phyloP scores from a whole-genome alignment of 1,284 basidiomycete genomes.

The Cutaneotrichosporon cyanovorans region DNA sequence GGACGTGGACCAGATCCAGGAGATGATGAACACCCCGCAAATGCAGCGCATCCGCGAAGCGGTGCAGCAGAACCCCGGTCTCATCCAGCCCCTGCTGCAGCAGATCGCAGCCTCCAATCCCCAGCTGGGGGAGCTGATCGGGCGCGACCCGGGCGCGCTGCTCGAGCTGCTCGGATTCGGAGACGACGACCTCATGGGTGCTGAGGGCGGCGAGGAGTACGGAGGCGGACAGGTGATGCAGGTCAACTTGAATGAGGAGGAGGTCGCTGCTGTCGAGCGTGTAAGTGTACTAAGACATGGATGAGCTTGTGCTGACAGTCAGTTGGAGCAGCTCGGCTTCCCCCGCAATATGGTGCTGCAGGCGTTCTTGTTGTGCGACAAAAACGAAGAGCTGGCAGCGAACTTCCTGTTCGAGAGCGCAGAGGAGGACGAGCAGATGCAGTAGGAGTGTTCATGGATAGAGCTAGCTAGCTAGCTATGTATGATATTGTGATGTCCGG shows the following conservation, averaged over 20 bases:
- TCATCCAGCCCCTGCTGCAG: conserved; percentile 73
- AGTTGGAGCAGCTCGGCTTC: conserved; percentile 75
- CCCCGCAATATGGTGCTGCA: conserved; percentile 66
- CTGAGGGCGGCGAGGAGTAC: conserved; percentile 48
- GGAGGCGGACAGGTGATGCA: conserved; percentile 62
- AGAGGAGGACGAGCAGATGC: conserved; percentile 52
- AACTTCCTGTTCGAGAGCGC: conserved; percentile 76
- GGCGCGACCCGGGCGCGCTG: conserved; percentile 63
- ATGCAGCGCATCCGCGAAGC: conserved; percentile 63
- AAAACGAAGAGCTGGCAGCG: conserved; percentile 89
- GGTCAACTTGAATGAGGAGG: conserved; percentile 64
- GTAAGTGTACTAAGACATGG: not conserved
- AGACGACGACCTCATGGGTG: conserved; percentile 46
- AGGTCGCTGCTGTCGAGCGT: conserved; percentile 74
- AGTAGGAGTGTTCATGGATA: conserved; percentile 2
- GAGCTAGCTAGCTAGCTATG: not conserved
- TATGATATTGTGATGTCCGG: conserved; percentile 1
- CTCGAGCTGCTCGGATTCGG: conserved; percentile 55
- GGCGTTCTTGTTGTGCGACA: conserved; percentile 85
- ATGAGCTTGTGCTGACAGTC: conserved; percentile 49
- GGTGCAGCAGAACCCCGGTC: conserved; percentile 65
- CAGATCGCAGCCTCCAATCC: conserved; percentile 71
- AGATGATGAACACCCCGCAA: conserved; percentile 56
- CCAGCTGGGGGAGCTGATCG: conserved; percentile 58
- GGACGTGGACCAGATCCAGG: conserved; percentile 12